A percentile compares a stretch with the other conserved stretches of the same genome.
These are phyloP conservation scores for Podospora appendiculata DNA, from an alignment of 495 filamentous ascomycete species.

Conservation along the genomic window DNA sequence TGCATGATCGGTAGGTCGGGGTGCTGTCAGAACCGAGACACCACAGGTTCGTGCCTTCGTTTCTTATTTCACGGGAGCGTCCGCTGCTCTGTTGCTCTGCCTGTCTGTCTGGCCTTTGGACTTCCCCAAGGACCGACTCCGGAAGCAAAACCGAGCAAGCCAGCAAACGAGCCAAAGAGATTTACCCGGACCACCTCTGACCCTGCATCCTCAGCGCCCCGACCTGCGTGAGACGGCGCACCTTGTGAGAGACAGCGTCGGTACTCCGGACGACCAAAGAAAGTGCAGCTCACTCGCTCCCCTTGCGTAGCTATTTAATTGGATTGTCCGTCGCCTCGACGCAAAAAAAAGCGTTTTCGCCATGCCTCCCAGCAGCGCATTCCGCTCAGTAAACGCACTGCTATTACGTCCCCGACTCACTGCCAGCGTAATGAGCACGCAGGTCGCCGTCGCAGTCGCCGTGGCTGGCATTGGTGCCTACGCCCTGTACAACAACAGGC, in stretches of 20 bases:
- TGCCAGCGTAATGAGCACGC: slow-evolving; percentile 19
- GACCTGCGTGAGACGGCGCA: neutral
- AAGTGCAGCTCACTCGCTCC: neutral
- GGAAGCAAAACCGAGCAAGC: neutral
- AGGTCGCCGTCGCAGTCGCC: slow-evolving; percentile 18
- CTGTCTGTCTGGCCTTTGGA: slow-evolving; percentile 9
- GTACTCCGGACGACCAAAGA: slow-evolving; percentile 15
- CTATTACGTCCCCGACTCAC: slow-evolving; percentile 9
- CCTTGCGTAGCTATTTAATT: slow-evolving; percentile 1
- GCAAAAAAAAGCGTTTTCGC: neutral
- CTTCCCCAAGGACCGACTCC: slow-evolving; percentile 24
- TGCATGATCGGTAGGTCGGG: too few relatives aligned
- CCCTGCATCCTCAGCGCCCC: neutral
- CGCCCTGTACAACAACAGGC: slow-evolving; percentile 14
- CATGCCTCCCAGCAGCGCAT: slow-evolving; percentile 7
- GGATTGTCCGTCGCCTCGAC: neutral
- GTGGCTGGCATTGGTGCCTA: slow-evolving; percentile 21
- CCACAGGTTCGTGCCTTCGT: too few relatives aligned
- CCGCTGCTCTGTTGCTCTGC: too few relatives aligned
- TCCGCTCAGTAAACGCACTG: neutral
- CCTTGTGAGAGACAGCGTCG: slow-evolving; percentile 3
- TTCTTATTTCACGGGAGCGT: too few relatives aligned
- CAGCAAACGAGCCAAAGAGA: neutral
- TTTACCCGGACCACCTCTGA: slow-evolving; percentile 9
- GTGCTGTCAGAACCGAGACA: too few relatives aligned